Evolutionary conservation across 129 eudicot species (phyloP), one percentile per base, ranked within the genome.

Genomic region (Flaveria linearis): DNA sequence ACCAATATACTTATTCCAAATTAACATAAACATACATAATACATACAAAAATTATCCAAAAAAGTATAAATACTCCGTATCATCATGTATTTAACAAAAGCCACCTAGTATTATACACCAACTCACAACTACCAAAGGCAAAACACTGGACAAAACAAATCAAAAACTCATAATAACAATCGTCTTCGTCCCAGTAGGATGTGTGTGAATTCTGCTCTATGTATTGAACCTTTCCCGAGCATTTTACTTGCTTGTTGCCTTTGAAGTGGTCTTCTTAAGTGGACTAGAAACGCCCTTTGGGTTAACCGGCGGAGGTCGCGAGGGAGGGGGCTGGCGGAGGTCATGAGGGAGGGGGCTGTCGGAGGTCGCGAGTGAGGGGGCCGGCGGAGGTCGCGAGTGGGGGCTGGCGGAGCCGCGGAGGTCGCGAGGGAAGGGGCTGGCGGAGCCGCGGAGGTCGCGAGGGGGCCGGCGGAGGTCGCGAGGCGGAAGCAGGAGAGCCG

Each of bases 11-110:
- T 74, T 74, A 80, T 80, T 80, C 60, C 79, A 74, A 80, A 80
- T 67, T 46, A 80, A 74, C 76, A 80, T 73, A 73, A 80, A 80
- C 68, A 80, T 80, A 73, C 83, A 80, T 67, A 53, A 67, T 80
- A 74, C 75, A 80, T 74, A 80, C 71, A 74, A 80, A 61, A 74
- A 67, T 42, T 72, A 73, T 55, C 30, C 69, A 26, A 17, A 46
- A 47, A 22, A 53, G 26, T 41, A 66, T 65, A 65, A 41, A 65
- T 65, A 80, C 75, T 16, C n/a, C 18, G 78, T 72, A 72, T 80
- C 50, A 52, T 53, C 69, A 13, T 20, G 69, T 80, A 65, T 73
- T 47, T 65, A 79, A 72, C 15, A 64, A 5, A 79, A 66, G 10
- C 51, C 76, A 49, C 39, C 66, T 20, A 20, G 78, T 79, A 52